Evolutionary conservation across 371 early-diverging fungal genomes (phyloP), one percentile per base, ranked within the genome.

Genomic region (Conidiobolus incongruus): DNA sequence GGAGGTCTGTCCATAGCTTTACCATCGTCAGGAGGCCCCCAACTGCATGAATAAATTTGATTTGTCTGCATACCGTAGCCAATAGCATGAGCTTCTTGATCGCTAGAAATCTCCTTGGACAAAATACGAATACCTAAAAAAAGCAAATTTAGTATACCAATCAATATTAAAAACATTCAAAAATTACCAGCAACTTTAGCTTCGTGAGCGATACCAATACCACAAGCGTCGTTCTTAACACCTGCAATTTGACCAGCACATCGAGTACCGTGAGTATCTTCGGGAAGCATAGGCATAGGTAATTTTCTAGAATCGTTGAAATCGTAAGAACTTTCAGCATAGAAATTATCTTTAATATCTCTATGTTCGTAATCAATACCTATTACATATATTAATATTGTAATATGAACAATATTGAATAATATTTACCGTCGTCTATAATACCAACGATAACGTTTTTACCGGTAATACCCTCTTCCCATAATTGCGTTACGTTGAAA

Each of bases 221-320:
- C 95, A 49, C 97, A 94, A 1, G 76, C 77, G 52, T 80, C 57
- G 55, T 96, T 96, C 32, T 63, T 61, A 8, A 63, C 67, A 11
- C 93, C 92, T 0, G 92, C 97, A 30, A 96, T 84, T 61, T 92
- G 88, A 7, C 95, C 97, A 6, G 97, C 97, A 59, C 95, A 94
- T 23, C 97, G 62, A 0, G 97, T 95, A 32, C 95, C 97, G 56
- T 96, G 97, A 30, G 67, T 66, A 55, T 96, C 97, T 44, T 88
- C 81, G 28, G 42, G 43, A 0, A 81, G 49, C 13, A 58, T 61
- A 24, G 95, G 96, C 43, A 53, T 75, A 1, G 95, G 95, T 17
- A 77, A 48, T 29, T 60, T 52, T 12, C 54, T 66, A 52, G 78
- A 72, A 48, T 80, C 78, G 49, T 95, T 95, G 50, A 81, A 93